phyloP scores from a whole-genome alignment of 2,329 filamentous ascomycete species.

The Didymosphaeria variabile region DNA sequence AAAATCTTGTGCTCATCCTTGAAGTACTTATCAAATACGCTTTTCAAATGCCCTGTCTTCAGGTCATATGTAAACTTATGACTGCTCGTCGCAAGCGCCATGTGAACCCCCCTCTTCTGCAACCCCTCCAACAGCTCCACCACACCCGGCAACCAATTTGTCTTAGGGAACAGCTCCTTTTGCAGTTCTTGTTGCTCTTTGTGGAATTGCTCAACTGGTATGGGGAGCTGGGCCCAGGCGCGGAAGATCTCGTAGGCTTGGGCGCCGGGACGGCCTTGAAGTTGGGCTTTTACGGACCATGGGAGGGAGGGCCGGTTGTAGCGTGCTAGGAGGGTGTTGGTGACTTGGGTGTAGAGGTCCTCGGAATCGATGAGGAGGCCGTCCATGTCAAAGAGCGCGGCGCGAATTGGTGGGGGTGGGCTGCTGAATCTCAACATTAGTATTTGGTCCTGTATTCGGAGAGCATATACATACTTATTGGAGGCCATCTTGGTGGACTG shows the following conservation, averaged over 20 bases:
- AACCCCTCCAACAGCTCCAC: conserved; percentile 71
- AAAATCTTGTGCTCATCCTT: conserved; percentile 76
- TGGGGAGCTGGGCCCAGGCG: conserved; percentile 86
- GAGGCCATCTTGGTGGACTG: conserved; percentile 20
- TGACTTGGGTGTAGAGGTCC: conserved; percentile 84
- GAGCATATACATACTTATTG: conserved; percentile 14
- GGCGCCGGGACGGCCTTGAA: conserved; percentile 72
- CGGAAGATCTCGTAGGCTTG: conserved; percentile 71
- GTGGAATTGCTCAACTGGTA: conserved; percentile 73
- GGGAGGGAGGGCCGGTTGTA: conserved; percentile 79
- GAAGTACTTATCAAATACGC: conserved; percentile 69
- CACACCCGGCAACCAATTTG: conserved; percentile 83
- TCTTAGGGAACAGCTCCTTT: conserved; percentile 73
- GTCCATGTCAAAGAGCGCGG: conserved; percentile 99
- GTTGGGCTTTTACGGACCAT: conserved; percentile 91
- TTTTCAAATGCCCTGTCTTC: conserved; percentile 70
- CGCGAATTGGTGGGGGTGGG: conserved; percentile 75
- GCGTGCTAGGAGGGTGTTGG: conserved; percentile 81
- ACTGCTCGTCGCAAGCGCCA: conserved; percentile 87
- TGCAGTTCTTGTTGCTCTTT: conserved; percentile 71
- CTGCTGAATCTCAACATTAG: conserved; percentile 20
- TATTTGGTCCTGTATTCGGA: not conserved
- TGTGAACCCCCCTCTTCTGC: conserved; percentile 68
- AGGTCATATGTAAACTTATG: conserved; percentile 76
- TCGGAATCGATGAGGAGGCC: conserved; percentile 94